Percentiles rank a stretch among this genome's conserved stretches.
Conservation (phyloP, 371 early-diverging fungal genomes). For the Dentiscutata heterogama region DNA sequence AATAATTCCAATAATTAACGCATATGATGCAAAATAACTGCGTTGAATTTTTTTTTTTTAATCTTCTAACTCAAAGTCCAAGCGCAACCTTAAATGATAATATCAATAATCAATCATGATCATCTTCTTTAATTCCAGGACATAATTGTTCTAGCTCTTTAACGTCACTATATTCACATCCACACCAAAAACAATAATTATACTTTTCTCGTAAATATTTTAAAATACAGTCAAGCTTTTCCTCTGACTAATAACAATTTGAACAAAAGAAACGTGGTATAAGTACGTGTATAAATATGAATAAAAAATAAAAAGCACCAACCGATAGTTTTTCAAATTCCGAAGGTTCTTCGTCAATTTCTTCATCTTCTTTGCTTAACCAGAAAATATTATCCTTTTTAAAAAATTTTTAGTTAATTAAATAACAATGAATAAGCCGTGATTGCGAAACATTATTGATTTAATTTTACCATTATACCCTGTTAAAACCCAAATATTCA, state of each 20-base stretch:
- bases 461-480: conserved; percentile 14
- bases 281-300: not conserved
- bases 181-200: conserved; percentile 46
- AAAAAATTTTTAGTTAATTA: too few species aligned
- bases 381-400: conserved; percentile 34
- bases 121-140: conserved; percentile 38
- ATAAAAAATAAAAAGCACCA: not conserved
- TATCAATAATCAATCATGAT: conserved; percentile 29
- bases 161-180: conserved; percentile 5
- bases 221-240: conserved; percentile 9
- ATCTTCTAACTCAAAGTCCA: too few species aligned
- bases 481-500: not conserved
- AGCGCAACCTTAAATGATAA: too few species aligned
- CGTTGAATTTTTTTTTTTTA: too few species aligned
- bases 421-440: not conserved
- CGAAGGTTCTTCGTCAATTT: not conserved
- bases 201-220: conserved; percentile 28
- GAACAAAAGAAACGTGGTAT: not conserved
- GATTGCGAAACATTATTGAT: not conserved
- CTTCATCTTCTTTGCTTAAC: not conserved
- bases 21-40: too few species aligned
- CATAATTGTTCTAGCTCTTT: conserved; percentile 27
- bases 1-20: too few species aligned
- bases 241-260: not conserved
- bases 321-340: conserved; percentile 17